Evolutionary conservation across 2,329 filamentous ascomycete species (phyloP), one percentile per base, ranked within the genome.

Genomic region (Parafenestella ontariensis): DNA sequence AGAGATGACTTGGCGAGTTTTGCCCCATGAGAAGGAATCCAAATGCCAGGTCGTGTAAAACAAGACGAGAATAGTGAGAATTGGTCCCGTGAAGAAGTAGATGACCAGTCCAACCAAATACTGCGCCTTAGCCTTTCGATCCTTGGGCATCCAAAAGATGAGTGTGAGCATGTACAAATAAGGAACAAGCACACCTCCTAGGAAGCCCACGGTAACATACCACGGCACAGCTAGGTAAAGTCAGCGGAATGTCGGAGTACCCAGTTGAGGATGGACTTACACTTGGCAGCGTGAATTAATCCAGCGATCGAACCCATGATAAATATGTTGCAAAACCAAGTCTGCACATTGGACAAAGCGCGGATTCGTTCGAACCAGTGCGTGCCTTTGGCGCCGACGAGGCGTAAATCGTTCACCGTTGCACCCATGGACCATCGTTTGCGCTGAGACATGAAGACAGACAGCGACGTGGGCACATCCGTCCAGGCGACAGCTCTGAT

Each of bases 371-470:
- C 79, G 18, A 82, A 75, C 42, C 72, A 64, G 9, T 77, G 73
- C 42, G 78, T 79, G 0, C 78, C 76, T 1, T 75, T 75, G 0
- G 78, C 72, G 48, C 78, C 76, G n/a, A 81, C 74, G 70, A 82
- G 77, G 64, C 81, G 76, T 23, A 82, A 76, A 61, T 83, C 80
- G 58, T 82, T 82, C 4, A 77, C 77, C 24, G 79, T 81, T 31
- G 78, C 79, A 0, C 79, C 80, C 9, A 83, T 63, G 0, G 80
- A 79, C 79, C 81, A 82, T 0, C 80, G 76, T 65, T 81, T 79
- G 5, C 80, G 75, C 65, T 82, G 80, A 4, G 78, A 81, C 23
- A 82, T 64, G 44, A 82, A 83, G 0, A 83, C 80, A 23, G 73
- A 76, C n/a, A 42, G 41, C 15, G 53, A 53, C 2, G 46, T 49